Evolutionary conservation across 2,329 filamentous ascomycete genomes (phyloP).

Genomic region (Botrytis squamosa): DNA sequence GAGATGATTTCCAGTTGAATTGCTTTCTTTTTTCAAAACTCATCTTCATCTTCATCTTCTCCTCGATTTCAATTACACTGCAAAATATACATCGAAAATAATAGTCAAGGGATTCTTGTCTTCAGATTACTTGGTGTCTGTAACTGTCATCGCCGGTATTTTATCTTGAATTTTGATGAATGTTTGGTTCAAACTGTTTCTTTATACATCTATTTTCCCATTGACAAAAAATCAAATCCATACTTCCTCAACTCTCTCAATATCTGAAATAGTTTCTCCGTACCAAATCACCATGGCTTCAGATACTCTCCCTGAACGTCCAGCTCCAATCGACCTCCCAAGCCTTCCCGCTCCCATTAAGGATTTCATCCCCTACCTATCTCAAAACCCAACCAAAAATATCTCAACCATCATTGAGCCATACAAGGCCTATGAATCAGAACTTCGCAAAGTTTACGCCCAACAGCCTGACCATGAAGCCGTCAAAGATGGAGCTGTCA

Average conservation of each 20-base stretch:
- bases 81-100: background rate
- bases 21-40: background rate
- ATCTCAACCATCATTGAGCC: constrained; percentile 61
- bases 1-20: background rate
- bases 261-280: background rate
- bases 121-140: background rate
- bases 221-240: background rate
- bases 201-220: background rate
- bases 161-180: background rate
- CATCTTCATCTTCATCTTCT: background rate
- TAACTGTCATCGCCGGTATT: background rate
- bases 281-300: constrained; percentile 8
- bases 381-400: constrained; percentile 51
- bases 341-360: constrained; percentile 32
- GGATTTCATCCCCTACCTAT: constrained; percentile 49
- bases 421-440: constrained; percentile 66
- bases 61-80: background rate
- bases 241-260: background rate
- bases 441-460: constrained; percentile 65
- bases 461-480: constrained; percentile 62
- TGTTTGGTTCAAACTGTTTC: background rate
- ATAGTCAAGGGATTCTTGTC: background rate
- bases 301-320: background rate
- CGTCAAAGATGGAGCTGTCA: constrained; percentile 57
- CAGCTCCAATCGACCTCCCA: constrained; percentile 31